Percentiles rank a stretch among this genome's conserved stretches.
Conservation (phyloP, 2,329 filamentous ascomycete genomes). For the Claviceps sorghi region DNA sequence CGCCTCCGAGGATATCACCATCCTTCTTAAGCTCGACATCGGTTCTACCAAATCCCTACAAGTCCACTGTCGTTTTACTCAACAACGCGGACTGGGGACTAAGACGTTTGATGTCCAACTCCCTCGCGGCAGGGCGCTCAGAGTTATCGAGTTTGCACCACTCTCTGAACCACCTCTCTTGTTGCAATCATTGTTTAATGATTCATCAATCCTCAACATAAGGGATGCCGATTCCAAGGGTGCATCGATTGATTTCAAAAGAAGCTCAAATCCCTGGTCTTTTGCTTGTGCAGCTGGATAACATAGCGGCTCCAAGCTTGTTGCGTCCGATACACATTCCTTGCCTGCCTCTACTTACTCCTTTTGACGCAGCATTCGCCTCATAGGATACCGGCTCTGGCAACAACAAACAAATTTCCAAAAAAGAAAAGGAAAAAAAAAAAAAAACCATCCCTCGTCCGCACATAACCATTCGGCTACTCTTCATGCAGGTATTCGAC, state of each 20-base stretch:
- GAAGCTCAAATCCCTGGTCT: background rate
- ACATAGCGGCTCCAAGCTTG: background rate
- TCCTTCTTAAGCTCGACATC: too few relatives aligned
- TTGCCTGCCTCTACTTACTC: background rate
- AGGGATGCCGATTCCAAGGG: too few relatives aligned
- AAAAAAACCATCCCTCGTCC: too few relatives aligned
- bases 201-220: too few relatives aligned
- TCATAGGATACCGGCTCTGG: background rate
- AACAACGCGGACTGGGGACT: too few relatives aligned
- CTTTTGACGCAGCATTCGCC: background rate
- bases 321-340: background rate
- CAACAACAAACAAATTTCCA: background rate
- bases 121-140: too few relatives aligned
- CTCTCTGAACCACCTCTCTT: background rate
- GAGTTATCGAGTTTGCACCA: conserved; percentile 3
- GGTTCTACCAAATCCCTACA: background rate
- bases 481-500: background rate
- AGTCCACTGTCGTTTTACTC: too few relatives aligned
- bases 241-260: background rate
- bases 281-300: background rate
- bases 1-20: background rate
- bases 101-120: too few relatives aligned
- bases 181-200: background rate
- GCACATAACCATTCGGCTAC: background rate
- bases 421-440: too few relatives aligned